These are phyloP conservation scores for Colletotrichum phormii DNA, from an alignment of 2,329 filamentous ascomycete species.

Conservation along the genomic window DNA sequence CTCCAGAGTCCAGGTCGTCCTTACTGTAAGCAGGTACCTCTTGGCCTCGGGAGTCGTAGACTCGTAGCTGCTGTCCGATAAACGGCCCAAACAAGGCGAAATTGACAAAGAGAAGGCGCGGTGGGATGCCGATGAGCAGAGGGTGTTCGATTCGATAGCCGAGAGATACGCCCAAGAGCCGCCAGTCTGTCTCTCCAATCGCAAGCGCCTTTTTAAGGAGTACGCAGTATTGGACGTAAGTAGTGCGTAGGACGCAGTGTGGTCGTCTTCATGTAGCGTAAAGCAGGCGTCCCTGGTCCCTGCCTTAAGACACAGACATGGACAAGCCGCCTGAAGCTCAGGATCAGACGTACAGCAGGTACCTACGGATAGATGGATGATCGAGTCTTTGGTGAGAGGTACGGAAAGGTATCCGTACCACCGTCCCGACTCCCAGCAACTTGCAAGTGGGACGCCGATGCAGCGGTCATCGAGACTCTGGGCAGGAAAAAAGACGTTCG, in stretches of 20 bases:
- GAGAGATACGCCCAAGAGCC: no score
- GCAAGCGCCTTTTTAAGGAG: neutral
- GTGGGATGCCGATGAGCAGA: conserved; percentile 44
- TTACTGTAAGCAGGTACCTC: neutral
- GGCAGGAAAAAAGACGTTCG: conserved; percentile 25
- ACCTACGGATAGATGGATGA: no score
- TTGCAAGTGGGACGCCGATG: conserved; percentile 21
- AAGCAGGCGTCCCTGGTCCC: neutral
- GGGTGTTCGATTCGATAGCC: no score
- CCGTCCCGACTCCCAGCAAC: neutral
- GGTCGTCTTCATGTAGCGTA: neutral
- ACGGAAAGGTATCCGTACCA: neutral
- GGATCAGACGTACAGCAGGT: neutral
- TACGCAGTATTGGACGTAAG: no score
- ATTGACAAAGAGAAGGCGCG: conserved; percentile 87
- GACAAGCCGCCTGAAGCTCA: neutral
- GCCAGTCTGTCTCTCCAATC: neutral
- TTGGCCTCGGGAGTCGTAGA: neutral
- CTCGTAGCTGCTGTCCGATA: neutral
- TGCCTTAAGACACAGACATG: neutral
- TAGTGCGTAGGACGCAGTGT: no score
- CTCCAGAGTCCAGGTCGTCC: neutral
- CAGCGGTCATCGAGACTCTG: conserved; percentile 5
- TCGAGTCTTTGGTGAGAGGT: neutral
- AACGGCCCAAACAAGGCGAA: conserved; percentile 62